phyloP scores from a whole-genome alignment of 129 eudicot genomes.

The Flaveria robusta region DNA sequence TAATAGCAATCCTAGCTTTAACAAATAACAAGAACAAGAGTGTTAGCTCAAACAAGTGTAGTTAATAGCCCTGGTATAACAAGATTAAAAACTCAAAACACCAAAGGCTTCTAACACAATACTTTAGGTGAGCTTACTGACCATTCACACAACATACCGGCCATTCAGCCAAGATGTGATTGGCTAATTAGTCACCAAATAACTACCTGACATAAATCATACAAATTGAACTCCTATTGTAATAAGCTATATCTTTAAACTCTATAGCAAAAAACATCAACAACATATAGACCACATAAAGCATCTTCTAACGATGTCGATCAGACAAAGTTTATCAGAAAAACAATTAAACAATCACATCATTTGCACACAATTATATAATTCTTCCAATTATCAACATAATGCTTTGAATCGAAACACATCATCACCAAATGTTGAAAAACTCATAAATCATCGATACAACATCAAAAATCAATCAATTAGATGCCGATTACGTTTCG shows the following conservation, averaged over 20 bases:
- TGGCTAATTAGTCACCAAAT: conserved; percentile 29
- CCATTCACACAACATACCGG: conserved; percentile 35
- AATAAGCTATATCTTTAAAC: background rate
- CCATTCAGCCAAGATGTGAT: conserved; percentile 29
- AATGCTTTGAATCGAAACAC: background rate
- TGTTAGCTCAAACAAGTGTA: background rate
- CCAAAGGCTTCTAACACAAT: conserved; percentile 25
- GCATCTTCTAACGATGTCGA: background rate
- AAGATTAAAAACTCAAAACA: conserved; percentile 1
- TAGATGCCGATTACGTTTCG: too few relatives aligned
- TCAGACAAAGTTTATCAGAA: background rate
- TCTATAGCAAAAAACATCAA: background rate
- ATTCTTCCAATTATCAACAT: background rate
- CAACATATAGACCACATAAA: background rate
- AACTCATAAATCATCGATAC: background rate
- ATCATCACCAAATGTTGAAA: background rate
- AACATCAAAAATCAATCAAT: too few relatives aligned
- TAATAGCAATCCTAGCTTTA: background rate
- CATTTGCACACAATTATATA: background rate
- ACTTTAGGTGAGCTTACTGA: conserved; percentile 32
- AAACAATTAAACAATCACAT: background rate
- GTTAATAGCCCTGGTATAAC: conserved; percentile 20
- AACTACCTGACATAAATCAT: background rate
- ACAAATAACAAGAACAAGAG: background rate
- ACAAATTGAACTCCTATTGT: background rate